phyloP scores from a whole-genome alignment of 768 basidiomycete genomes.

The Lentinula sp. region DNA sequence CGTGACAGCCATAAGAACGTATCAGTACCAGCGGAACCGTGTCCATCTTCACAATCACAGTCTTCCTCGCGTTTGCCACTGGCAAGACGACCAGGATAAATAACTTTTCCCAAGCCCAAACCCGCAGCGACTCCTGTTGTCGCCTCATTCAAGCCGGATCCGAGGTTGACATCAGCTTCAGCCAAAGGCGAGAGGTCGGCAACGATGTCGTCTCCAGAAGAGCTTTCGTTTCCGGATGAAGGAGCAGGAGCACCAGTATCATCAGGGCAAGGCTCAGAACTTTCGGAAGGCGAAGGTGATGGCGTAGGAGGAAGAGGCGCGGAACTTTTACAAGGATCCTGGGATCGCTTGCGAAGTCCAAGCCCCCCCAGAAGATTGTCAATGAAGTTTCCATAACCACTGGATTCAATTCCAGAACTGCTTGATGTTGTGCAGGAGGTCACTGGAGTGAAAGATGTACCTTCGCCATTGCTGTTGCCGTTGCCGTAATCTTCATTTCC shows the following conservation, averaged over 20 bases:
- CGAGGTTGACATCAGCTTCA: constrained; percentile 1
- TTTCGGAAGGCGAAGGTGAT: too few relatives aligned
- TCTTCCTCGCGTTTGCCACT: not conserved
- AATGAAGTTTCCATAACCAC: not conserved
- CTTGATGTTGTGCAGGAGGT: not conserved
- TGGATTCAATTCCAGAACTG: not conserved
- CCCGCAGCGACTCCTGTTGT: not conserved
- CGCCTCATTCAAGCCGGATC: not conserved
- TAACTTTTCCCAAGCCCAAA: not conserved
- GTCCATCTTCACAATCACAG: not conserved
- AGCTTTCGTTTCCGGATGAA: not conserved
- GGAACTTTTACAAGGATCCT: not conserved
- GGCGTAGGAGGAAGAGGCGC: not conserved
- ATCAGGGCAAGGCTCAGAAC: not conserved
- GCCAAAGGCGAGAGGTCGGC: not conserved
- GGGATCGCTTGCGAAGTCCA: not conserved
- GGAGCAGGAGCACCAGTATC: not conserved
- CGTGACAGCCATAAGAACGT: not conserved
- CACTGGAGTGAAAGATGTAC: not conserved
- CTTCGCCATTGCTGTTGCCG: not conserved
- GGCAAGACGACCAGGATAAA: not conserved
- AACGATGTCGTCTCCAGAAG: not conserved
- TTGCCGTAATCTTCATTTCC: not conserved
- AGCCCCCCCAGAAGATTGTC: not conserved
- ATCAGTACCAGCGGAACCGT: not conserved